Base-by-base conservation (phyloP, 2,329 filamentous ascomycete genomes). In the Epicoccum nigrum region DNA sequence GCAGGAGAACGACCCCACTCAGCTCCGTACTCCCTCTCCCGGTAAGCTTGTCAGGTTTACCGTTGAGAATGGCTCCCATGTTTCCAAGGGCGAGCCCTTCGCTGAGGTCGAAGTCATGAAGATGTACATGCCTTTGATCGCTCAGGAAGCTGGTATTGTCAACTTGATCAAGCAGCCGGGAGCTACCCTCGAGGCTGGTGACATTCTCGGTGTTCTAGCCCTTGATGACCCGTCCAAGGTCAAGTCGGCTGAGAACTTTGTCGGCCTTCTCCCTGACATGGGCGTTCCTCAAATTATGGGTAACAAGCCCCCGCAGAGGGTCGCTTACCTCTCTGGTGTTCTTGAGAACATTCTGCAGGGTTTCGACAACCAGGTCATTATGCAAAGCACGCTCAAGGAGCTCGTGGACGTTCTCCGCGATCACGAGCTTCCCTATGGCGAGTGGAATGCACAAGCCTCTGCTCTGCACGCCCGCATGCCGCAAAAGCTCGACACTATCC, bases 21-120 rank as follows among this genome's bases (percentile, higher is more conserved):
- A 99, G 77, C 86, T 99, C 43, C 88, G 94, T 63, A 93, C 92
- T 3, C 94, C 94, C 33, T 95, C 90, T 56, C 94, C 94, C 38
- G 94, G 94, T 74, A 99, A 99, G 81, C 87, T 99, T 28, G 93
- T 99, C 79, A 97, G 96, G 79, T 99, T 94, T 77, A 89, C 91
- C 1, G 90, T 99, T 2, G 94, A 97, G 75, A 97, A 96, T 68
- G 94, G 94, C 55, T 84, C 92, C 63, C 94, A 99, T 73, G 86
- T 99, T 75, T 88, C 86, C 75, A 91, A 95, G 64, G 93, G 93
- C 50, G 90, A 97, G 75, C 82, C 93, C 27, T 99, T 92, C 70
- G 94, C 94, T 48, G 94, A 99, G 76, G 93, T 99, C 32, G 94
- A 99, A 78, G 94, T 99, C 77, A 99, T 99, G 94, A 99, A 99